phyloP scores from a whole-genome alignment of 805 yeast genomes.

The Metschnikowia anglica region DNA sequence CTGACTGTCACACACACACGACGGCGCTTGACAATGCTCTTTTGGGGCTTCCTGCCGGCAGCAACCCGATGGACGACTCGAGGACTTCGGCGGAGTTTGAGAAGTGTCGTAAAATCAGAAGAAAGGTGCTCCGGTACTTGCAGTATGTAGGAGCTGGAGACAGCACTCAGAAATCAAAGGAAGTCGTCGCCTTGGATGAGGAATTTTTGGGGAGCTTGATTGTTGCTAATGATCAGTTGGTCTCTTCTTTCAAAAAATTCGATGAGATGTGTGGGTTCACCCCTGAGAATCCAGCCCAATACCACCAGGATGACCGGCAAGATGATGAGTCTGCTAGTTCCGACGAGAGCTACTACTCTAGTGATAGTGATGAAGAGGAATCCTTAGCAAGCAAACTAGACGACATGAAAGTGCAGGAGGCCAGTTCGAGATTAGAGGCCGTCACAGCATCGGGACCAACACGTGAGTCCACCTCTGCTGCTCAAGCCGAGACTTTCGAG shows the following conservation, averaged over 20 bases:
- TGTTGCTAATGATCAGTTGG: conserved; percentile 88
- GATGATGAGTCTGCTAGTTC: conserved; percentile 21
- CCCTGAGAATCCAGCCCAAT: conserved; percentile 38
- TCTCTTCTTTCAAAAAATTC: conserved; percentile 64
- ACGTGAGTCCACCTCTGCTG: conserved; percentile 6
- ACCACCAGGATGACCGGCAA: conserved; percentile 21
- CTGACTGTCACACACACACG: conserved; percentile 73
- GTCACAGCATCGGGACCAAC: conserved; percentile 27
- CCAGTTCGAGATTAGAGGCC: conserved; percentile 13
- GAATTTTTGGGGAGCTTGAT: conserved; percentile 85
- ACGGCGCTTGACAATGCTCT: conserved; percentile 61
- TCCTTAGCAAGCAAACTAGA: conserved; percentile 12
- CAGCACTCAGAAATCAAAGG: conserved; percentile 28
- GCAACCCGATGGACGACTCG: conserved; percentile 61
- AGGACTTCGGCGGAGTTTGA: conserved; percentile 67
- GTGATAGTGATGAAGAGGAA: conserved; percentile 36
- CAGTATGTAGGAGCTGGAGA: conserved; percentile 68
- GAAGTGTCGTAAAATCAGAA: conserved; percentile 69
- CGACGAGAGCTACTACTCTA: conserved; percentile 43
- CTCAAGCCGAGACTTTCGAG: not conserved
- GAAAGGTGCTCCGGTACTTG: conserved; percentile 75
- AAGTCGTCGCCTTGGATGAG: conserved; percentile 50
- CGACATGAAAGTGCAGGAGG: conserved; percentile 16
- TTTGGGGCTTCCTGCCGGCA: conserved; percentile 42
- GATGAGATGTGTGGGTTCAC: conserved; percentile 53